Evolutionary conservation across 805 yeast genomes (phyloP).

Genomic region (Lipomyces orientalis): DNA sequence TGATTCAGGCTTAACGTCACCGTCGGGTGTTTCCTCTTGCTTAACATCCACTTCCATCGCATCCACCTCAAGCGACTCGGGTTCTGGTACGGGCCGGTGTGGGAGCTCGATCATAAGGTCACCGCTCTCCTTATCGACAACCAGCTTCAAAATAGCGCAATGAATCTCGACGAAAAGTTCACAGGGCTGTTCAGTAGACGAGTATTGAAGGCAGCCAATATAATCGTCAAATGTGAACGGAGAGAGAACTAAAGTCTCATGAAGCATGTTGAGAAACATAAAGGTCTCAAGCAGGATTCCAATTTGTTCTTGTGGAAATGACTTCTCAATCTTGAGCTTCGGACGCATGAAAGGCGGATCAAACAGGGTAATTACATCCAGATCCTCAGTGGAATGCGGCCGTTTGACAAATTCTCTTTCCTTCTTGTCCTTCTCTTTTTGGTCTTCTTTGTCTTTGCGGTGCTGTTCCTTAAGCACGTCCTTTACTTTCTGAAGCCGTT

Average conservation of each 20-base stretch:
- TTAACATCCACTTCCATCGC: neutral
- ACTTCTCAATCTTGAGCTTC: conserved; percentile 29
- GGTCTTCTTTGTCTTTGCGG: conserved; percentile 17
- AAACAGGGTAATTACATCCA: conserved; percentile 34
- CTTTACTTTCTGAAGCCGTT: conserved; percentile 20
- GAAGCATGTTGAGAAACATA: conserved; percentile 75
- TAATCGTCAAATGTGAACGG: conserved; percentile 82
- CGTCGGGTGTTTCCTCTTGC: neutral
- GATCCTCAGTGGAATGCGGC: conserved; percentile 38
- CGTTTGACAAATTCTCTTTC: conserved; percentile 14
- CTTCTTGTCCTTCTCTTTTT: conserved; percentile 16
- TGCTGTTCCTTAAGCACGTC: conserved; percentile 20
- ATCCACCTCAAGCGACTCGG: neutral
- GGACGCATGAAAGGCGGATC: conserved; percentile 36
- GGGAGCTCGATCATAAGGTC: conserved; percentile 29
- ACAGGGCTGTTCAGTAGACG: conserved; percentile 29
- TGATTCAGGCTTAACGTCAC: neutral
- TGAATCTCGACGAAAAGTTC: conserved; percentile 38
- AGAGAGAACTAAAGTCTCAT: conserved; percentile 66
- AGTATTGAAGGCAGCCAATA: conserved; percentile 53
- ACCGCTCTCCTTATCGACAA: conserved; percentile 25
- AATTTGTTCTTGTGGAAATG: conserved; percentile 29
- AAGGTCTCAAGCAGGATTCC: conserved; percentile 61
- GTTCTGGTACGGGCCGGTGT: neutral
- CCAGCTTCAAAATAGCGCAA: conserved; percentile 33